Evolutionary conservation across 140 eudicot species (phyloP).

Genomic region (Flaveria floridana): DNA sequence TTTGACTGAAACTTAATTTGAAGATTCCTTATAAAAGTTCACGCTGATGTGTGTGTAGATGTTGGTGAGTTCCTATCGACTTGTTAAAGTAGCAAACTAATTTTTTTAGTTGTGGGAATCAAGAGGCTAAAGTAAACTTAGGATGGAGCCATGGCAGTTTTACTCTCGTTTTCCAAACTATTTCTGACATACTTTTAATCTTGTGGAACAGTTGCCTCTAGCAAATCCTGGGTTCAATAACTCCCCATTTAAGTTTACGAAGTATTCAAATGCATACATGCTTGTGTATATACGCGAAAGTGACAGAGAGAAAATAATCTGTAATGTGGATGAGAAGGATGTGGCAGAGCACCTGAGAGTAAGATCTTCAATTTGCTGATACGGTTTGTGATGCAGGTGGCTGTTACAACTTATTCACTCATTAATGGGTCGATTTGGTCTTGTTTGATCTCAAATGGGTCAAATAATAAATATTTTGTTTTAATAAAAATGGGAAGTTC

Average conservation of each 20-base stretch:
- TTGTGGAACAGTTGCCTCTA: constrained; percentile 60
- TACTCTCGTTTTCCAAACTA: neutral
- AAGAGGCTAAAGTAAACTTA: constrained; percentile 12
- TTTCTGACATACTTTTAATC: constrained; percentile 21
- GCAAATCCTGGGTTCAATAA: constrained; percentile 85
- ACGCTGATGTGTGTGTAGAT: neutral
- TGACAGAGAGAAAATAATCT: constrained; percentile 84
- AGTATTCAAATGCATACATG: constrained; percentile 88
- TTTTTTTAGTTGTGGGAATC: neutral
- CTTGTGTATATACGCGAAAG: constrained; percentile 87
- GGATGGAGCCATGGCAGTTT: constrained; percentile 17
- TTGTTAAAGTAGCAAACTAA: too few species aligned
- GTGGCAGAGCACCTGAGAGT: constrained; percentile 77
- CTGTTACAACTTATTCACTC: neutral
- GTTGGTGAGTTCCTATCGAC: neutral
- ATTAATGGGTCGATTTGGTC: neutral
- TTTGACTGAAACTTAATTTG: neutral
- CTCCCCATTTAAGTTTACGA: constrained; percentile 79
- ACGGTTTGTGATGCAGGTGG: neutral
- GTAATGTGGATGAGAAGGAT: constrained; percentile 86
- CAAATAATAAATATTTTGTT: neutral
- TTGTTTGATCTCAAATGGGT: neutral
- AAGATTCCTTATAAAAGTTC: neutral
- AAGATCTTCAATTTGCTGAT: constrained; percentile 9
- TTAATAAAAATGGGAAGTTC: neutral